Percentiles rank a stretch among this genome's conserved stretches.
Conservation (phyloP, 495 filamentous ascomycete genomes). For the Aspergillus sparsus region DNA sequence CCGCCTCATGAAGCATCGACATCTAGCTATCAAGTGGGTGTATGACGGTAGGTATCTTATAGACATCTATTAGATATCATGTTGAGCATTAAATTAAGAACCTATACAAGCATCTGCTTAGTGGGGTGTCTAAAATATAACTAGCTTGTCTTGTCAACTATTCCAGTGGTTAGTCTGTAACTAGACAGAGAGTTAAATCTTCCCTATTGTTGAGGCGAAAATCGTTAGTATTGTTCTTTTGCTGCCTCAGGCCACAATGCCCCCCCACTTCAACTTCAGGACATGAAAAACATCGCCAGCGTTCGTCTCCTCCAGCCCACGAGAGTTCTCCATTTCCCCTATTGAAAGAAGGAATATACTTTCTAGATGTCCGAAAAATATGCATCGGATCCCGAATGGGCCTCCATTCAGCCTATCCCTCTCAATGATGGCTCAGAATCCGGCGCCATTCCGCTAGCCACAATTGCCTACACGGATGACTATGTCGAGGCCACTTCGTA, state of each 20-base stretch:
- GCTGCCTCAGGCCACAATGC: conserved; percentile 26
- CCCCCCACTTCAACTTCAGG: conserved; percentile 28
- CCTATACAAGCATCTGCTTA: too few relatives aligned
- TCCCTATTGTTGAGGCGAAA: conserved; percentile 7
- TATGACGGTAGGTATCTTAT: too few relatives aligned
- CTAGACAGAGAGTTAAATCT: neutral
- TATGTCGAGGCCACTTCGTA: conserved; percentile 89
- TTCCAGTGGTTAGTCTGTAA: neutral
- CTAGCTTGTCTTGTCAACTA: too few relatives aligned
- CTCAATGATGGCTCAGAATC: conserved; percentile 69
- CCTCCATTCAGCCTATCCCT: conserved; percentile 78
- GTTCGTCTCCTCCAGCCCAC: neutral
- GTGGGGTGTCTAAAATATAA: too few relatives aligned
- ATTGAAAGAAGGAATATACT: neutral
- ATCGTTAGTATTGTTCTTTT: conserved; percentile 23
- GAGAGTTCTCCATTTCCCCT: neutral
- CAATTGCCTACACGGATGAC: conserved; percentile 81
- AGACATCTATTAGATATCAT: too few relatives aligned
- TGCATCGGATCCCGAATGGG: conserved; percentile 72
- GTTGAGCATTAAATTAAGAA: too few relatives aligned
- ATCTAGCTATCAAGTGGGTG: too few relatives aligned
- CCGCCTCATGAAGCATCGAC: too few relatives aligned
- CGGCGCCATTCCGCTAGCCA: conserved; percentile 70
- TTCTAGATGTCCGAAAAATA: conserved; percentile 53
- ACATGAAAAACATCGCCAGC: conserved; percentile 7